Conservation (phyloP, 441 rosid genomes). For the Croton setiger region DNA sequence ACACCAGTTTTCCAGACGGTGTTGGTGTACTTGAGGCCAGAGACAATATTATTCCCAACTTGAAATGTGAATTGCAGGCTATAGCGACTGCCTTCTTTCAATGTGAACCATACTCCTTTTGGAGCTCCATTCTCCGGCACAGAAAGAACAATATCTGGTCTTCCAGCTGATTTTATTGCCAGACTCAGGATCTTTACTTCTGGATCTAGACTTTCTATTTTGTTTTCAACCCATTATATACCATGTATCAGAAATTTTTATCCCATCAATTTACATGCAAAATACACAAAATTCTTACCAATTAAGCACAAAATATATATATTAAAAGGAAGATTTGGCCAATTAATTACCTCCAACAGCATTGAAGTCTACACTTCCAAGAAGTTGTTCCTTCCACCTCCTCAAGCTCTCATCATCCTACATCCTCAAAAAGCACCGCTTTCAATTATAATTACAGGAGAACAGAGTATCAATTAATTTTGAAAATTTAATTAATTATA, state of each 20-base stretch:
- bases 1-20: conserved; percentile 79
- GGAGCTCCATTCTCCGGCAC: conserved; percentile 59
- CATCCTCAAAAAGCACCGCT: conserved; percentile 12
- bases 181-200: conserved; percentile 61
- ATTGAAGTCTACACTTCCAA: conserved; percentile 70
- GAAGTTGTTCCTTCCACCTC: conserved; percentile 88
- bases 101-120: conserved; percentile 71
- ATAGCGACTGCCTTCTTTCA: conserved; percentile 89
- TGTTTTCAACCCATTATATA: not conserved
- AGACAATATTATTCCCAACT: conserved; percentile 79
- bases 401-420: conserved; percentile 84
- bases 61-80: conserved; percentile 57
- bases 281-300: not conserved
- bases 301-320: not conserved
- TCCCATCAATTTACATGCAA: not conserved
- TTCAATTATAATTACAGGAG: too few relatives aligned
- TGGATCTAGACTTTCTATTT: conserved; percentile 65
- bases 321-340: not conserved
- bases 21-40: conserved; percentile 79
- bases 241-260: conserved; percentile 16
- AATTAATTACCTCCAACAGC: conserved; percentile 57
- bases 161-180: conserved; percentile 53
- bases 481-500: too few relatives aligned
- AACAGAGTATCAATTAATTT: too few relatives aligned
- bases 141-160: conserved; percentile 56